Evolutionary conservation across 768 basidiomycete species (phyloP), one percentile per base, ranked within the genome.

Genomic region (Amanita fuliginea): DNA sequence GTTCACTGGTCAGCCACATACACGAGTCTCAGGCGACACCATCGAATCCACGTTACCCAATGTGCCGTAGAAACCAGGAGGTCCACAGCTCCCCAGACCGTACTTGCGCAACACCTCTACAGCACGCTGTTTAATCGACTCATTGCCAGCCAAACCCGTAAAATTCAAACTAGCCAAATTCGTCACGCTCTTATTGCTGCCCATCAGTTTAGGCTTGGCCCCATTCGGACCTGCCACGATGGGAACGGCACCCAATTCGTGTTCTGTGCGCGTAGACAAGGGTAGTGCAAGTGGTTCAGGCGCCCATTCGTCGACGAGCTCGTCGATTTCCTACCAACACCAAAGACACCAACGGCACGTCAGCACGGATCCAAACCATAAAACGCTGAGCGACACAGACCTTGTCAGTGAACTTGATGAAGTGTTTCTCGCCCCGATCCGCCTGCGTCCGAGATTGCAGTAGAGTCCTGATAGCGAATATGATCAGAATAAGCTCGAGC

Each of bases 1-100:
- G 22, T 10, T 53, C 21, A 52, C 45, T 21, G 49, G 49, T 24
- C 47, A 33, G n/a, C 19, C 8, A 49, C 41, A 13, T 47, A 16
- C 26, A 26, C 6, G 26, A 26, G 5, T 26, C 28, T 28, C 35
- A 41, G 34, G 43, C 9, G 37, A 19, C 9, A 16, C 21, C 19
- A 19, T 41, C 10, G 30, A 32, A 9, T 1, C 19, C 14, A 70
- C 83, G 49, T 26, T 53, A 94, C 93, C 94, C 40, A 96, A 73
- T 2, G 89, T 95, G 11, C 95, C 95, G 63, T 98, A 98, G 70
- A 99, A 99, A 9, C 93, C 92, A 24, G 93, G 84, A 34, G 96
- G 96, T 2, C 95, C 95, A 60, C 96, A 99, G 54, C 86, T 88
- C 6, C 94, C 95, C 1, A 97, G 74, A 21, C 95, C 96, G 55